Conservation (phyloP, 352 stramenopile genomes). For the Phytophthora constricta region DNA sequence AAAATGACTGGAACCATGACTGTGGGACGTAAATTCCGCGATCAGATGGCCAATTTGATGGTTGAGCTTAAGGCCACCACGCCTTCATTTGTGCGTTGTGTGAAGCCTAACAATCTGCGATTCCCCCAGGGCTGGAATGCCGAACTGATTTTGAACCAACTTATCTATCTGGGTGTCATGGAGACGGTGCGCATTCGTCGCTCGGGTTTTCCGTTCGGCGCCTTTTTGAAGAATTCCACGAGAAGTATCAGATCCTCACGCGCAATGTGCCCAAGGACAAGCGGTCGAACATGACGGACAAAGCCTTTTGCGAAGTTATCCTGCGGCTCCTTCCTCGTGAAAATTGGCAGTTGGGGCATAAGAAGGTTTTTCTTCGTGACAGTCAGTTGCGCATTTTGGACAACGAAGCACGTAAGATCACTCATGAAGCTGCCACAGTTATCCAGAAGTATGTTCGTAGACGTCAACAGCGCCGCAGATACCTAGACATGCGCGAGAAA, state of each 20-base stretch:
- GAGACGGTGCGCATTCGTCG: conserved; percentile 91
- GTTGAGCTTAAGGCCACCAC: conserved; percentile 79
- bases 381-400: conserved; percentile 84
- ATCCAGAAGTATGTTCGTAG: conserved; percentile 83
- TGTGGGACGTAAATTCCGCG: conserved; percentile 90
- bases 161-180: conserved; percentile 92
- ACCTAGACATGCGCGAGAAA: conserved; percentile 60
- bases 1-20: conserved; percentile 93
- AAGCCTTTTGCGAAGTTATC: conserved; percentile 87
- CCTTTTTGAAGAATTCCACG: conserved; percentile 86
- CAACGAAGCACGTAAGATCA: conserved; percentile 88
- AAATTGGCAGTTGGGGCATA: conserved; percentile 90
- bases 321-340: conserved; percentile 78
- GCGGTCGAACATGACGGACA: conserved; percentile 62
- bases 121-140: conserved; percentile 90
- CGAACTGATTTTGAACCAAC: conserved; percentile 86
- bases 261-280: conserved; percentile 70
- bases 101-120: conserved; percentile 93
- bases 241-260: conserved; percentile 90
- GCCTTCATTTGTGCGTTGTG: conserved; percentile 92
- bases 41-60: conserved; percentile 91
- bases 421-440: conserved; percentile 72
- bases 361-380: conserved; percentile 90
- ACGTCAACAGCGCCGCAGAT: conserved; percentile 73
- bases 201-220: conserved; percentile 88